Conservation (phyloP, 176 grass and related monocot species). For the Avena atlantica region DNA sequence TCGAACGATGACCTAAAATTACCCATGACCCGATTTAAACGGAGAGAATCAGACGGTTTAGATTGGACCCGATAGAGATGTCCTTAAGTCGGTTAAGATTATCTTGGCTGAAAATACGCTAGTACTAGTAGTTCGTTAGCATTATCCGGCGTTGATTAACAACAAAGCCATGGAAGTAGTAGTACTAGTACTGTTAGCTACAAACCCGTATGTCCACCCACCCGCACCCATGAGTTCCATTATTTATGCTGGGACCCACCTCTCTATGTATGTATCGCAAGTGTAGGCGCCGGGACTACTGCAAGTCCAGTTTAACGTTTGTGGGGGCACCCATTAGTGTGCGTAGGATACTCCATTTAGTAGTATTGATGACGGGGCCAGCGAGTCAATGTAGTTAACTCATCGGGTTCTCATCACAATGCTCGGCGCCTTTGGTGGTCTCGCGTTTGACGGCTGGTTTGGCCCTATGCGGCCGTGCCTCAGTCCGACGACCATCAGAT, state of each 20-base stretch:
- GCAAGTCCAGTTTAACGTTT: background rate
- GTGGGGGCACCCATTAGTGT: background rate
- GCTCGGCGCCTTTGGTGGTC: slow-evolving; percentile 25
- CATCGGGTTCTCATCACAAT: background rate
- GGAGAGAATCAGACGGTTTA: no score
- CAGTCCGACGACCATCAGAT: background rate
- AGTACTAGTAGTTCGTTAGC: background rate
- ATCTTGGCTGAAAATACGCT: no score
- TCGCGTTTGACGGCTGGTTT: slow-evolving; percentile 54
- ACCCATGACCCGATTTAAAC: no score
- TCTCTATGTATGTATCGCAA: background rate
- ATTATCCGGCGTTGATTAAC: background rate
- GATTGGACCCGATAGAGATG: no score
- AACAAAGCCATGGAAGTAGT: background rate
- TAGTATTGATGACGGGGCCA: background rate
- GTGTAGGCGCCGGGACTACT: background rate
- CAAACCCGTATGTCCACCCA: background rate
- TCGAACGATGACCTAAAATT: no score
- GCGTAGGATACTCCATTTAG: background rate
- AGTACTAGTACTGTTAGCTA: background rate
- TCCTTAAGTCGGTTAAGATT: no score
- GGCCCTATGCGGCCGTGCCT: background rate
- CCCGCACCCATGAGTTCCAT: background rate
- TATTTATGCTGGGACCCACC: background rate
- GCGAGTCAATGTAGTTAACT: no score